Percentiles rank a stretch among this genome's conserved stretches.
These are phyloP conservation scores for Austroboletus eburneus DNA, from an alignment of 768 basidiomycete species.

Conservation along the genomic window DNA sequence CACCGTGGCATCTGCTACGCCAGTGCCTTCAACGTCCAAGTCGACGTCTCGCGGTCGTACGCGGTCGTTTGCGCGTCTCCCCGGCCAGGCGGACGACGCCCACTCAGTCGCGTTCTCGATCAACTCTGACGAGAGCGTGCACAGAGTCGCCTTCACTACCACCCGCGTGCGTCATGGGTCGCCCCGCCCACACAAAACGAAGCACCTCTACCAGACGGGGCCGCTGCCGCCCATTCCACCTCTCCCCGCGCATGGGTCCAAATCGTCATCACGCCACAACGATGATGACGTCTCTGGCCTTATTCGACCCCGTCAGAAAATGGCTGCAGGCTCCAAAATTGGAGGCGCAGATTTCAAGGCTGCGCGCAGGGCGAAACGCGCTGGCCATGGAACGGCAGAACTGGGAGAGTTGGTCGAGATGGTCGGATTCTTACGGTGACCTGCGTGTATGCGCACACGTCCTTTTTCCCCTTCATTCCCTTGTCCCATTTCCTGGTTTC, in stretches of 20 bases:
- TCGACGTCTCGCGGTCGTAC: neutral
- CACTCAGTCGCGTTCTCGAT: conserved; percentile 24
- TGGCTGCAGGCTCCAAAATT: conserved; percentile 22
- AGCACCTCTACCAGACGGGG: conserved; percentile 16
- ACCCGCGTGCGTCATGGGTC: conserved; percentile 13
- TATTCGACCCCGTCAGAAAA: conserved; percentile 17
- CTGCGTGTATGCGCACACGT: no score
- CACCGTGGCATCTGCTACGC: conserved; percentile 3
- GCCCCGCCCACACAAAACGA: conserved; percentile 9
- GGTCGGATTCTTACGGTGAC: conserved; percentile 27
- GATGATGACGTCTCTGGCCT: conserved; percentile 15
- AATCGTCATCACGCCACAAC: neutral
- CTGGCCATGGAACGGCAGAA: conserved; percentile 1
- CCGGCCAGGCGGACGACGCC: conserved; percentile 15
- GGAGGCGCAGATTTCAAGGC: conserved; percentile 30
- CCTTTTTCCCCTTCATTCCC: no score
- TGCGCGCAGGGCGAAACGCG: conserved; percentile 22
- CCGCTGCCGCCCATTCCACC: conserved; percentile 25
- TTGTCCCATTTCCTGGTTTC: no score
- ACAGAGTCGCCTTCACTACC: conserved; percentile 19
- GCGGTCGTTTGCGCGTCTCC: conserved; percentile 1
- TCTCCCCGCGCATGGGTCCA: conserved; percentile 12
- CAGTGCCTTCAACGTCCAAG: neutral
- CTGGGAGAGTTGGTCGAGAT: conserved; percentile 26
- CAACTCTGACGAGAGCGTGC: conserved; percentile 26